Evolutionary conservation across 345 rosid genomes (phyloP).

Genomic region (Lepidium didymum): DNA sequence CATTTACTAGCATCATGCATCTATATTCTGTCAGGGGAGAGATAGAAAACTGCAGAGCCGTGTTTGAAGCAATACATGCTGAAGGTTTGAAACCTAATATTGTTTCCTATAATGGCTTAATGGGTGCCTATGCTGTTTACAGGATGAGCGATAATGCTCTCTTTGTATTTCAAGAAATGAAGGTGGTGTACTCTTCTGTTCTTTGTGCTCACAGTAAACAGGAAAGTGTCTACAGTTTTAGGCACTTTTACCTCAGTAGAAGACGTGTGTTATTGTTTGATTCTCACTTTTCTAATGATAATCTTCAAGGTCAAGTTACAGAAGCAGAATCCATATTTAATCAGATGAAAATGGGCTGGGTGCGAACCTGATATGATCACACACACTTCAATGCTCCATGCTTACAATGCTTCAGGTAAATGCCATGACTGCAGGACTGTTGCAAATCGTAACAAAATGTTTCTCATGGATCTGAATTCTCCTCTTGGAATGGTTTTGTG

Average conservation of each 20-base stretch:
- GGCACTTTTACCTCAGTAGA: constrained; percentile 5
- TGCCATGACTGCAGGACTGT: neutral
- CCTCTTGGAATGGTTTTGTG: constrained; percentile 9
- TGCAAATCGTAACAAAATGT: neutral
- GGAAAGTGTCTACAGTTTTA: constrained; percentile 40
- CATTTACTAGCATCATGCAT: constrained; percentile 73
- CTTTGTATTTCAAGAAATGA: constrained; percentile 62
- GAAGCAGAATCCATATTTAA: constrained; percentile 81
- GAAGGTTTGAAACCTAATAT: constrained; percentile 82
- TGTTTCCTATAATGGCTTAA: constrained; percentile 66
- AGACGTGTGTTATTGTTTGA: neutral
- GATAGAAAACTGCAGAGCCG: constrained; percentile 65
- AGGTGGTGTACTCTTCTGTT: constrained; percentile 71
- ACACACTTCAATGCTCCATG: constrained; percentile 75
- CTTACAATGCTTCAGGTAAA: constrained; percentile 59
- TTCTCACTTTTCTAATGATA: neutral
- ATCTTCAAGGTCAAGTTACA: constrained; percentile 48
- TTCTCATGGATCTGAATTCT: constrained; percentile 12
- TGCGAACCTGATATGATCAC: constrained; percentile 69
- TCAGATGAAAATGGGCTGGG: constrained; percentile 60
- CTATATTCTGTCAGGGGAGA: constrained; percentile 69
- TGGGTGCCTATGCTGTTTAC: constrained; percentile 79
- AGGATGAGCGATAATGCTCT: constrained; percentile 79
- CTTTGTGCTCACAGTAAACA: constrained; percentile 71
- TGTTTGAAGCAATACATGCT: constrained; percentile 66